Conservation (phyloP, 768 basidiomycete genomes). For the Leucocoprinus sp. region DNA sequence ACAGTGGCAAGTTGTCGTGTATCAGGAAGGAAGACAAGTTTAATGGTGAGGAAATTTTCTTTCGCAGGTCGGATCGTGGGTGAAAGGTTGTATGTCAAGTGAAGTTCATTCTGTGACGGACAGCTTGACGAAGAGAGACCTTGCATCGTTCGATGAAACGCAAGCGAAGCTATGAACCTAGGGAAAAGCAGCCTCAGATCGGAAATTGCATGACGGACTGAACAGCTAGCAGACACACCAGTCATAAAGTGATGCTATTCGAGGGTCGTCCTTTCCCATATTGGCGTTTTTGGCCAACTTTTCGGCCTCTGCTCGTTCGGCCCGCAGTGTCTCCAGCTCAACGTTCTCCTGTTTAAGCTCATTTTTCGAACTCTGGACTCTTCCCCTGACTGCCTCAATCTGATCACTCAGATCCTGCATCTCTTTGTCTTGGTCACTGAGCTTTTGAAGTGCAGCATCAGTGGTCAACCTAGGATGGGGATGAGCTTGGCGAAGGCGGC, state of each 20-base stretch:
- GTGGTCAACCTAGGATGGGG: constrained; percentile 77
- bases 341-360: constrained; percentile 47
- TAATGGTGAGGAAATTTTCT: constrained; percentile 31
- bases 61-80: not conserved
- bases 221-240: constrained; percentile 36
- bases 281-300: constrained; percentile 52
- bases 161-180: constrained; percentile 68
- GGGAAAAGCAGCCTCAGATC: not conserved
- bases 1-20: constrained; percentile 58
- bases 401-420: constrained; percentile 73
- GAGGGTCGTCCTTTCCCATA: constrained; percentile 54
- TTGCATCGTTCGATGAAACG: constrained; percentile 54
- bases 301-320: constrained; percentile 62
- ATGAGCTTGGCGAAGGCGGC: constrained; percentile 73
- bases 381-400: constrained; percentile 43
- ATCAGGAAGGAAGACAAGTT: constrained; percentile 62
- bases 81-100: constrained; percentile 47
- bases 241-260: constrained; percentile 58
- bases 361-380: constrained; percentile 48
- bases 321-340: constrained; percentile 50
- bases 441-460: constrained; percentile 60
- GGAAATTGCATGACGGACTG: not conserved
- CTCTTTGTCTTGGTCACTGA: constrained; percentile 67
- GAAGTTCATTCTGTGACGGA: constrained; percentile 70
- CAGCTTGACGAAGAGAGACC: constrained; percentile 51